Conservation (phyloP, 2,329 filamentous ascomycete genomes). For the Dryadomyces quercivorus region DNA sequence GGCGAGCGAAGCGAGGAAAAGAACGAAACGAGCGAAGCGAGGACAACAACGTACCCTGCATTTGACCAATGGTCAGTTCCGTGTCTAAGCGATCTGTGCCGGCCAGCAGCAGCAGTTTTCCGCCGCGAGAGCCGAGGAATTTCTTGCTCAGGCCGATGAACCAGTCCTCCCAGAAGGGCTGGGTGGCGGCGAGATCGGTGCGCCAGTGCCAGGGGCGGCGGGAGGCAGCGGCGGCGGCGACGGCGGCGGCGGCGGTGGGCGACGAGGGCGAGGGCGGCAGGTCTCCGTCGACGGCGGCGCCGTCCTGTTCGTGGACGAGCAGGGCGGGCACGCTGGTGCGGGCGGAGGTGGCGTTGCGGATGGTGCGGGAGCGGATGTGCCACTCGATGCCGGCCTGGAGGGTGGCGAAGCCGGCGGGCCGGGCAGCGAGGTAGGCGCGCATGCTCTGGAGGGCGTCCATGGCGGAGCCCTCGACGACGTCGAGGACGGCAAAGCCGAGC, state of each 20-base stretch:
- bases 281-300: background rate
- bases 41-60: conserved; percentile 57
- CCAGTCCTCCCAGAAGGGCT: conserved; percentile 91
- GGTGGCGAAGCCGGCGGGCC: conserved; percentile 67
- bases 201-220: conserved; percentile 63
- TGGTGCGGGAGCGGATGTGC: conserved; percentile 80
- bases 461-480: conserved; percentile 91
- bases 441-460: conserved; percentile 92
- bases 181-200: conserved; percentile 71
- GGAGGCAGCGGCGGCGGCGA: background rate
- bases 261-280: background rate
- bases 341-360: conserved; percentile 75
- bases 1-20: background rate
- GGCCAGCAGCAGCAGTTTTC: conserved; percentile 74
- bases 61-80: conserved; percentile 88
- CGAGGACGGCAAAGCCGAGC: conserved; percentile 72
- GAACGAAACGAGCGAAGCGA: no score
- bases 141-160: conserved; percentile 79
- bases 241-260: background rate
- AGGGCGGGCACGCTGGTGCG: conserved; percentile 77
- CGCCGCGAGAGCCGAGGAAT: conserved; percentile 69
- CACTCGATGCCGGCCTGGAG: conserved; percentile 77
- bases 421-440: conserved; percentile 77
- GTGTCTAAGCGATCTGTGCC: conserved; percentile 86
- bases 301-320: conserved; percentile 36